These are phyloP conservation scores for Candida insectorum DNA, from an alignment of 805 yeast species.

Conservation along the genomic window DNA sequence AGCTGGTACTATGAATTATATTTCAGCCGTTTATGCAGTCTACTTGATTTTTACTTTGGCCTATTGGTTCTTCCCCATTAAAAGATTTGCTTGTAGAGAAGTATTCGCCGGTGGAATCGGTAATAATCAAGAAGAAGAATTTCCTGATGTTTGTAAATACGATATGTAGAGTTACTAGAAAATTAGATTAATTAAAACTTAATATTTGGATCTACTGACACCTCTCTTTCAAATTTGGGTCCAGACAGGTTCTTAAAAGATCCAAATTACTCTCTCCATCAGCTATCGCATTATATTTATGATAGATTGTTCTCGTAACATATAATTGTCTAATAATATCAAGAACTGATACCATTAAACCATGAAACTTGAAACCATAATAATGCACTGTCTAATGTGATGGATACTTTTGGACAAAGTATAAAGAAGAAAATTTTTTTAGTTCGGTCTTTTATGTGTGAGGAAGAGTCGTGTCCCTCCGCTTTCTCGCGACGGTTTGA, in stretches of 20 bases:
- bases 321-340: slow-evolving; percentile 4
- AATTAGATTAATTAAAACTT: neutral
- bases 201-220: slow-evolving; percentile 47
- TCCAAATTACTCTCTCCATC: slow-evolving; percentile 44
- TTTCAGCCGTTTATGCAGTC: slow-evolving; percentile 48
- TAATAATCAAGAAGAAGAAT: slow-evolving; percentile 39
- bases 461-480: slow-evolving; percentile 3
- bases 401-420: slow-evolving; percentile 71
- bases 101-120: slow-evolving; percentile 41
- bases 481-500: too few species aligned
- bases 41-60: slow-evolving; percentile 40
- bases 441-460: neutral
- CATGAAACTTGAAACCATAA: slow-evolving; percentile 21
- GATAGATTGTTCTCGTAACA: slow-evolving; percentile 17
- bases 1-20: slow-evolving; percentile 64
- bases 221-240: slow-evolving; percentile 45
- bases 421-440: slow-evolving; percentile 14
- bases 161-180: slow-evolving; percentile 14
- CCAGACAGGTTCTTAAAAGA: slow-evolving; percentile 52
- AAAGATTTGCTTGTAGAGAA: slow-evolving; percentile 33
- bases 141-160: slow-evolving; percentile 40
- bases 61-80: slow-evolving; percentile 47
- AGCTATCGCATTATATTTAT: slow-evolving; percentile 40
- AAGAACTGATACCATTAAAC: slow-evolving; percentile 7
- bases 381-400: slow-evolving; percentile 66